Conservation (phyloP, 208 protist genomes). For the Acanthamoeba culbertsoni region DNA sequence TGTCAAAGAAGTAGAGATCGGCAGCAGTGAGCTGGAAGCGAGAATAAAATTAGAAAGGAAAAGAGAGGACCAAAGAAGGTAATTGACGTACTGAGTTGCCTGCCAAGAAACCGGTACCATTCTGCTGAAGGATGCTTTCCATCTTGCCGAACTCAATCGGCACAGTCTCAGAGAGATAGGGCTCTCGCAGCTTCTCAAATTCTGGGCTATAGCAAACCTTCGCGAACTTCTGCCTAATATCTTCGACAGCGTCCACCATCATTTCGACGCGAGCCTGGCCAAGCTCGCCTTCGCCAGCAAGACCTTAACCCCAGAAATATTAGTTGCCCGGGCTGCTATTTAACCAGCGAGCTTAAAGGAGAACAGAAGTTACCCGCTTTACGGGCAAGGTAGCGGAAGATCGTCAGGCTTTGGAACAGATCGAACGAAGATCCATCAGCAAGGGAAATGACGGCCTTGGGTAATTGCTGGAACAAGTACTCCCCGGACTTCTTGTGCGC, state of each 20-base stretch:
- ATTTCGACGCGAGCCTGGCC: neutral
- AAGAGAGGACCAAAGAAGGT: neutral
- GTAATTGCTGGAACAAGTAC: neutral
- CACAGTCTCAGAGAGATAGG: neutral
- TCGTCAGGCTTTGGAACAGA: neutral
- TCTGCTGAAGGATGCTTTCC: neutral
- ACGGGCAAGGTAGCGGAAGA: conserved; percentile 1
- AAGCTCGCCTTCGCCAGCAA: neutral
- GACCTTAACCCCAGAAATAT: neutral
- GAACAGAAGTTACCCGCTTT: neutral
- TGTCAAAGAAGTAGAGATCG: neutral
- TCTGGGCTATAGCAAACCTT: neutral
- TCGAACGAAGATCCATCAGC: neutral
- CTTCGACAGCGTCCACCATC: neutral
- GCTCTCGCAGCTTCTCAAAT: neutral
- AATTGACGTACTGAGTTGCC: neutral
- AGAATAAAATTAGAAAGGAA: neutral
- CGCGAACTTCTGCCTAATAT: neutral
- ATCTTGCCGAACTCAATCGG: conserved; percentile 5
- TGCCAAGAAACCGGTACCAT: neutral
- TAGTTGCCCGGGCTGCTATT: neutral
- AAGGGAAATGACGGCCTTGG: neutral
- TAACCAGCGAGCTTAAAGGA: neutral
- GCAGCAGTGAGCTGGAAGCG: neutral
- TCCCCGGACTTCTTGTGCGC: neutral